Conservation (phyloP, 2,329 filamentous ascomycete genomes). For the Ophiocordyceps robertsii region DNA sequence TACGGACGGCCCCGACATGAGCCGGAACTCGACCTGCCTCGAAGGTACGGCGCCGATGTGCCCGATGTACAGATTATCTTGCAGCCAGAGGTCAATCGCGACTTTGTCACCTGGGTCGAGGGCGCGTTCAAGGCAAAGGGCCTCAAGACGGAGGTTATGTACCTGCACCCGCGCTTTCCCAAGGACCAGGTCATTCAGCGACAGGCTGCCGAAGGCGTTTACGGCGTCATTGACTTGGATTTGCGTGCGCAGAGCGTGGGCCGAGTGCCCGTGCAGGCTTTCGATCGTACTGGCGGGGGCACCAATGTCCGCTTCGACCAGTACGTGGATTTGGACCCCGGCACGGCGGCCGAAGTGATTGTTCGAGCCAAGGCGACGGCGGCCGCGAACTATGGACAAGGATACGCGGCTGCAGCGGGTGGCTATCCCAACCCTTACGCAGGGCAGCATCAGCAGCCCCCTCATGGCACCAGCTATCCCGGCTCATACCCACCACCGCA, state of each 20-base stretch:
- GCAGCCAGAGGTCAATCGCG: slow-evolving; percentile 61
- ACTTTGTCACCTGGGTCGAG: slow-evolving; percentile 77
- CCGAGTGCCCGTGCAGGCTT: slow-evolving; percentile 72
- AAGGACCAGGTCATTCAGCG: slow-evolving; percentile 69
- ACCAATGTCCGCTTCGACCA: slow-evolving; percentile 74
- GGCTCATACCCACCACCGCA: slow-evolving; percentile 19
- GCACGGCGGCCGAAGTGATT: slow-evolving; percentile 69
- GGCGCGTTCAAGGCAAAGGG: slow-evolving; percentile 57
- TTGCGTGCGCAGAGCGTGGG: slow-evolving; percentile 53
- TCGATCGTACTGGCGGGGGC: slow-evolving; percentile 63
- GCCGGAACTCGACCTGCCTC: slow-evolving; percentile 55
- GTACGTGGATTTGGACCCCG: slow-evolving; percentile 70
- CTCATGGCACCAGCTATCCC: slow-evolving; percentile 9
- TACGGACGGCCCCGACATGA: slow-evolving; percentile 33
- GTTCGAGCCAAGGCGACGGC: slow-evolving; percentile 47
- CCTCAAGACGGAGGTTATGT: slow-evolving; percentile 66
- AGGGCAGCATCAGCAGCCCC: slow-evolving; percentile 13
- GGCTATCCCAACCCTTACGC: slow-evolving; percentile 19
- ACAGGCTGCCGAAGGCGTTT: slow-evolving; percentile 79
- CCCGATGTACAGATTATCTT: slow-evolving; percentile 85
- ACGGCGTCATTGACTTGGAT: slow-evolving; percentile 69
- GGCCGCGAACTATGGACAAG: slow-evolving; percentile 15
- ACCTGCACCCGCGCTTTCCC: slow-evolving; percentile 62
- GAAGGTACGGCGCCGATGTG: slow-evolving; percentile 59
- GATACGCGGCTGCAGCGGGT: slow-evolving; percentile 10